Evolutionary conservation across 352 stramenopile genomes (phyloP).

Genomic region (Globisporangium nagaii): DNA sequence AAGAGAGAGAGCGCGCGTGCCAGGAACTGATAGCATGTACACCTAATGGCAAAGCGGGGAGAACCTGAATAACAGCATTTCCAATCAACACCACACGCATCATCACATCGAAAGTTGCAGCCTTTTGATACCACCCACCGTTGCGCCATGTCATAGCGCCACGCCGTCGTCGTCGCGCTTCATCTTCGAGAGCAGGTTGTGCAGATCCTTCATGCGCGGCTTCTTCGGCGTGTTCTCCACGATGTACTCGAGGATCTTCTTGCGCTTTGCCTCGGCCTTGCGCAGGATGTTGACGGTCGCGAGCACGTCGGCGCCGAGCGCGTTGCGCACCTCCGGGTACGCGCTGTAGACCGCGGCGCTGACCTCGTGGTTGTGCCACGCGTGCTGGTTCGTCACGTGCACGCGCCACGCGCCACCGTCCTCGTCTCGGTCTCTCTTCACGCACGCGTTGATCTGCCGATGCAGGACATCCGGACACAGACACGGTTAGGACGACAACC

Average conservation of each 20-base stretch:
- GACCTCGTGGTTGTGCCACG: conserved; percentile 34
- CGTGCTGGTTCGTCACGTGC: conserved; percentile 25
- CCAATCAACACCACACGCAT: too few relatives aligned
- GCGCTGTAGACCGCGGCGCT: conserved; percentile 19
- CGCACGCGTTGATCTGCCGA: conserved; percentile 32
- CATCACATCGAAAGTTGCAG: too few relatives aligned
- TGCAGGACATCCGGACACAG: not conserved
- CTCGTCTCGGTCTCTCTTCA: conserved; percentile 18
- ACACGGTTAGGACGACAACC: not conserved
- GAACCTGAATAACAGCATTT: too few relatives aligned
- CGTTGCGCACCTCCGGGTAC: conserved; percentile 29
- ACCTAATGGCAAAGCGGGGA: too few relatives aligned
- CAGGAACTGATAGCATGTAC: too few relatives aligned
- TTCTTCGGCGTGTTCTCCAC: conserved; percentile 21
- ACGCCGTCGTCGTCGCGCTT: conserved; percentile 2
- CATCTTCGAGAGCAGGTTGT: conserved; percentile 28
- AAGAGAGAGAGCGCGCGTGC: not conserved
- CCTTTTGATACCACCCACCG: too few relatives aligned
- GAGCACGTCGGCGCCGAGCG: conserved; percentile 20
- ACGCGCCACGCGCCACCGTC: conserved; percentile 20
- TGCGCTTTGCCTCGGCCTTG: conserved; percentile 20
- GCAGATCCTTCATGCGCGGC: conserved; percentile 30
- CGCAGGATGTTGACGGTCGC: conserved; percentile 24
- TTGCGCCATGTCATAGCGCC: too few relatives aligned
- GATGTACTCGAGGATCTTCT: conserved; percentile 34